Percentiles rank a stretch among this genome's conserved stretches.
phyloP scores from a whole-genome alignment of 2,329 filamentous ascomycete genomes.

The Aspergillus sp. region DNA sequence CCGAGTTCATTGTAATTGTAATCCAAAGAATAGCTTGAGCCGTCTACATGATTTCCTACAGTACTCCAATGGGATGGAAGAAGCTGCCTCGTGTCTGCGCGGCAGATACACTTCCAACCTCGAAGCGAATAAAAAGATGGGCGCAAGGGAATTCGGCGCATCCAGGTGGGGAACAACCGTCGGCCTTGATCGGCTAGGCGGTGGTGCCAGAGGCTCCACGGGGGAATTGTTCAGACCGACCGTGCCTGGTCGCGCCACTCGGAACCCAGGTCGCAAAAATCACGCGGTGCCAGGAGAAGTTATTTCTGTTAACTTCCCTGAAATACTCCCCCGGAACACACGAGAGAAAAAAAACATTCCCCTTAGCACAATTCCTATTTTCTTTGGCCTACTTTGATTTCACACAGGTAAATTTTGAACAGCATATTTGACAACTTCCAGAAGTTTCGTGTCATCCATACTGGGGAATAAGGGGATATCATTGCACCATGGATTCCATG shows the following conservation, averaged over 20 bases:
- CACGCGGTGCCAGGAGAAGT: neutral
- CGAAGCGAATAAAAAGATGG: too few relatives aligned
- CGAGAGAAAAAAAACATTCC: neutral
- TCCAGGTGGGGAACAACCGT: conserved; percentile 12
- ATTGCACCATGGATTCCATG: conserved; percentile 18
- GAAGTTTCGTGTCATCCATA: neutral
- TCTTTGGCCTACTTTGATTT: neutral
- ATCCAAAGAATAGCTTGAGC: too few relatives aligned
- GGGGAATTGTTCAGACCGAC: conserved; percentile 12
- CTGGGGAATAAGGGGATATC: neutral
- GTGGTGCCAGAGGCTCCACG: conserved; percentile 30
- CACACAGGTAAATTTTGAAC: neutral
- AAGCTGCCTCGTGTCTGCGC: too few relatives aligned
- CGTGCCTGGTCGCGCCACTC: conserved; percentile 33
- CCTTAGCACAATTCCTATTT: neutral
- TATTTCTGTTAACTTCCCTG: conserved; percentile 9
- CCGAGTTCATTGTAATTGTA: too few relatives aligned
- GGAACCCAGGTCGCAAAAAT: conserved; percentile 25
- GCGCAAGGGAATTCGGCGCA: too few relatives aligned
- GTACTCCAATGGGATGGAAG: too few relatives aligned
- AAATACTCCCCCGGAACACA: conserved; percentile 6
- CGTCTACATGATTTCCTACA: too few relatives aligned
- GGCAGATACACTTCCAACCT: too few relatives aligned
- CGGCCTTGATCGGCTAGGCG: conserved; percentile 31
- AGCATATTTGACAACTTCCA: neutral